Base-by-base conservation (phyloP, 2,329 filamentous ascomycete species). In the Aspergillus niger region DNA sequence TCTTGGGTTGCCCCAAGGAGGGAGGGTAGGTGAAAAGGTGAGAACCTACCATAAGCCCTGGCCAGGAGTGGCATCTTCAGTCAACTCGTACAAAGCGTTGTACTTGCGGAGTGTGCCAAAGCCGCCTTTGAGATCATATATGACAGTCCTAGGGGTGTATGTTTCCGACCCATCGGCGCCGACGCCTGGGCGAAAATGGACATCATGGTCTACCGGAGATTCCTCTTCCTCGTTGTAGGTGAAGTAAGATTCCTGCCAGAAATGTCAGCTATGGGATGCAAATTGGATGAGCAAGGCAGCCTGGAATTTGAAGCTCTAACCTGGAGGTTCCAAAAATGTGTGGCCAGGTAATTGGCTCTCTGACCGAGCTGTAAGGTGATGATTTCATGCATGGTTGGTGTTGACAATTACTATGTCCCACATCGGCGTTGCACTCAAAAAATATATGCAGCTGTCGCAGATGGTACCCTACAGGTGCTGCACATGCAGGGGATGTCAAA, bases 321-420 rank as follows among this genome's bases (percentile, higher is more conserved):
- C 82, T 97, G 94, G 5, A 91, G 83, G 71, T 99, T 99, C 95
- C 95, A 99, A 76, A 97, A 99, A 80, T 99, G 95, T 0, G 93
- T 96, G 30, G 90, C 93, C 22, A 96, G 81, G 71, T 97, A 96
- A 76, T 99, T 99, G 75, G 91, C 93, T 73, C 91, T 88, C 74
- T 96, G 90, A 47, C 95, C 95, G 62, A 98, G 87, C 82, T 99
- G 95, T 49, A 99, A 82, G 0, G 94, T 97, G 63, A 99, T 83
- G 63, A 98, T 92, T 78, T 99, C 95, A 78, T 93, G 92, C 95
- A 99, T 98, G 15, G 13, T 48, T 30, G 7, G 13, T 49, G 17
- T 28, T 30, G 38, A 50, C 20, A 36, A 36, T 36, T 36, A 36
- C 32, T 43, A 43, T 28, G 44, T 28, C 6, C 17, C n/a, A 17